Evolutionary conservation across 108 stramenopile genomes (phyloP), one percentile per base, ranked within the genome.

Genomic region (Pseudonitzschia multiseries): DNA sequence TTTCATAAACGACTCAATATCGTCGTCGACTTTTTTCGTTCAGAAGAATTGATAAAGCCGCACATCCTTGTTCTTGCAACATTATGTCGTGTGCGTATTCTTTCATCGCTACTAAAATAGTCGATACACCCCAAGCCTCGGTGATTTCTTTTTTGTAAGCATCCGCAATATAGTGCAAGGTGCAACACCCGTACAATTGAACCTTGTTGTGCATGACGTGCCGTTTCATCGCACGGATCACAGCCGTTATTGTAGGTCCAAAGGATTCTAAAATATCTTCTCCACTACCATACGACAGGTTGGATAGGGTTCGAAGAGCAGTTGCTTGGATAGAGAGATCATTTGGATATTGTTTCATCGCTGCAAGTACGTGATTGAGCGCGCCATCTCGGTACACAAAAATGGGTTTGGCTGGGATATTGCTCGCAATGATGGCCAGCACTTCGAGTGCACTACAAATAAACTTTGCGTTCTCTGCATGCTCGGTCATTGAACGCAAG

Each of bases 1-100:
- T 22, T 41, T 51, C 32, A 68, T 69, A 24, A 76, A 68, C 44
- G 75, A 57, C 2, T 69, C 29, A 17, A 76, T 68, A 64, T 76
- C 61, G 46, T 69, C 50, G 20, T 54, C 48, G 56, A 46, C n/a
- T 41, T 21, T 69, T 59, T n/a, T 68, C 68, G 31, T 53, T 40
- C 8, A 78, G 22, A 40, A 72, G 36, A 21, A 57, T 72, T 41
- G 50, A 52, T 29, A 78, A 68, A 1, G 77, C 43, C 6, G 59
- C 57, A 60, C 69, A 71, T 9, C 77, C 77, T 72, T 78, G 71
- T 61, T 78, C 77, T 72, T 78, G 77, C 5, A 78, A 18, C 65
- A 42, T 57, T 12, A 40, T 48, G 72, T 78, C 71, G 24, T 67
- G 52, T 48, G 53, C 21, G 33, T 66, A 50, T 51, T 71, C 77